A percentile compares a stretch with the other conserved stretches of the same genome.
These are phyloP conservation scores for Coemansia pectinata DNA, from an alignment of 192 early-diverging fungal genomes.

Conservation along the genomic window DNA sequence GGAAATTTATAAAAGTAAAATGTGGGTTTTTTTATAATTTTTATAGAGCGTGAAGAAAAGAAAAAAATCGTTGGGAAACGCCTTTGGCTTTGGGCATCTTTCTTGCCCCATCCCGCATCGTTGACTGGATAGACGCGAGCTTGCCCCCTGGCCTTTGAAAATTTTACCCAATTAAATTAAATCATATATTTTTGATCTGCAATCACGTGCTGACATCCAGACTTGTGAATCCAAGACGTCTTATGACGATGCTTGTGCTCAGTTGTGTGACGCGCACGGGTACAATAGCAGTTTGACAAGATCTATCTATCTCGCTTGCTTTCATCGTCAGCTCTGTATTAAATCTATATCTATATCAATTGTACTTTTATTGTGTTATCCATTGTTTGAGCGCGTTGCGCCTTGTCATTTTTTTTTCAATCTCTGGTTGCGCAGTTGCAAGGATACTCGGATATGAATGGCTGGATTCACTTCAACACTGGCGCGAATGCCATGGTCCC, in stretches of 20 bases:
- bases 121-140: neutral
- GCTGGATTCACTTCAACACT: conserved; percentile 19
- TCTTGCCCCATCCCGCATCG: neutral
- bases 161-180: neutral
- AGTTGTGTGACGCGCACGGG: neutral
- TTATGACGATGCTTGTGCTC: neutral
- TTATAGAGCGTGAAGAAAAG: conserved; percentile 22
- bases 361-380: neutral
- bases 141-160: neutral
- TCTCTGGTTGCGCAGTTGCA: neutral
- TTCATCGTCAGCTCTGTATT: too few relatives aligned
- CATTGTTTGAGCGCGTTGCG: neutral
- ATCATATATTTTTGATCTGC: conserved; percentile 4
- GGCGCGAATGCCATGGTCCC: conserved; percentile 27
- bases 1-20: conserved; percentile 25
- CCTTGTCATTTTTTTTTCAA: neutral
- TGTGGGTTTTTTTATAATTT: conserved; percentile 30
- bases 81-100: neutral
- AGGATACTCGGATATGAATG: neutral
- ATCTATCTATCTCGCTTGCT: neutral
- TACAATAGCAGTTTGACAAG: neutral
- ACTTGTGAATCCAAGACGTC: neutral
- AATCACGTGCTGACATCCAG: conserved; percentile 8
- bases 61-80: neutral
- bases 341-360: neutral